These are phyloP conservation scores for Acidomyces sp. DNA, from an alignment of 495 filamentous ascomycete genomes.

Conservation along the genomic window DNA sequence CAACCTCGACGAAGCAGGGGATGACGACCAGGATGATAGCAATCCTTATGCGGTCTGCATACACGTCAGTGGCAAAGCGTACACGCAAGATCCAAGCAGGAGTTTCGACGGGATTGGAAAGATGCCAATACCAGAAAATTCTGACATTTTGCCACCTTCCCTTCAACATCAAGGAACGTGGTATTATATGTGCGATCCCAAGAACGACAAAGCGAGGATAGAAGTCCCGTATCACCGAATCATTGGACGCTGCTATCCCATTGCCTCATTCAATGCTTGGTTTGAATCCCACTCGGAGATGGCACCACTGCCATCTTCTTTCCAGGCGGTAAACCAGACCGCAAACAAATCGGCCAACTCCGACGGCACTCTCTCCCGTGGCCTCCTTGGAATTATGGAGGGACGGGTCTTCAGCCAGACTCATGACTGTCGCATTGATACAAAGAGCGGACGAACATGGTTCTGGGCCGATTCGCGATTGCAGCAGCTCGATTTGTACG, in stretches of 20 bases:
- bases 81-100: constrained; percentile 31
- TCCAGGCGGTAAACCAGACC: constrained; percentile 8
- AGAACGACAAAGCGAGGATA: constrained; percentile 21
- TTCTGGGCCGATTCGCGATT: constrained; percentile 45
- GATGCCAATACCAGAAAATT: constrained; percentile 18
- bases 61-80: constrained; percentile 37
- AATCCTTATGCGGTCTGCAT: constrained; percentile 33
- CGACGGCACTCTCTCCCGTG: constrained; percentile 23
- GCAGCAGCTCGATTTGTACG: constrained; percentile 41
- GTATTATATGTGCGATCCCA: constrained; percentile 34
- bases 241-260: constrained; percentile 42
- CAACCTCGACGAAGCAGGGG: constrained; percentile 29
- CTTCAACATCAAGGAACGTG: constrained; percentile 36
- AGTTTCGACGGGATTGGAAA: constrained; percentile 17
- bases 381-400: constrained; percentile 25
- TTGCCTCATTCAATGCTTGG: constrained; percentile 36
- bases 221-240: constrained; percentile 38
- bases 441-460: constrained; percentile 31
- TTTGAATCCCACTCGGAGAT: constrained; percentile 19
- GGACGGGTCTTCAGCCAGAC: constrained; percentile 34
- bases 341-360: background rate
- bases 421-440: constrained; percentile 36
- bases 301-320: constrained; percentile 1
- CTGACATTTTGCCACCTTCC: constrained; percentile 23
- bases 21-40: constrained; percentile 35